Evolutionary conservation across 805 yeast genomes (phyloP), one percentile per base, ranked within the genome.

Genomic region (Kluyveromyces aestuarii): DNA sequence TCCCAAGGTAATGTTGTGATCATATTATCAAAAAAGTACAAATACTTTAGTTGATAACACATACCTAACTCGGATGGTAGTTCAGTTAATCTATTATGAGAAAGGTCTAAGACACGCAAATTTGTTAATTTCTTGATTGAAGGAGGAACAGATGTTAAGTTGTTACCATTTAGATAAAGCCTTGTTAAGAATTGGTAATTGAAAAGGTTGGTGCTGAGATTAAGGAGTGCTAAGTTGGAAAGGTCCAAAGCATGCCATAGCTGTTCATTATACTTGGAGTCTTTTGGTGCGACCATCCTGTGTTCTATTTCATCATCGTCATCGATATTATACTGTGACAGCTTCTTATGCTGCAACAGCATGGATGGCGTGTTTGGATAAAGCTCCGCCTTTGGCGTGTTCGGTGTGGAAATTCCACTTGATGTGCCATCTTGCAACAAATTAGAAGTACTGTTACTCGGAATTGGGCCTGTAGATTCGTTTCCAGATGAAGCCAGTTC

Each of bases 221-320:
- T 76, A 52, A 79, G 72, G 46, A 93, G 72, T 35, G 91, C 87
- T 66, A 93, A 95, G 51, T 96, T 96, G 54, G 95, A 81, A 55
- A 91, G 72, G 69, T 93, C 99, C 55, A 93, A 72, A 6, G 90
- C 91, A 47, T 95, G 85, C 99, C 99, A 93, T 61, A 86, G 76
- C 69, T 90, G 97, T 51, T 82, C 83, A 37, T 84, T 80, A 52
- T 56, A 59, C 42, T 64, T 58, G 19, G 57, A 46, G 44, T 54
- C 53, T 41, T 51, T 50, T 30, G 57, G 57, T 17, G 56, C 56
- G 37, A 50, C 41, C 52, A 55, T 51, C 40, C 58, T 55, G 45
- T 55, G 55, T 44, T 59, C 66, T 44, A 48, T 60, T 60, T 81
- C 84, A 58, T 83, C 87, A 54, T 81, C 86, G 51, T 74, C 77